A percentile compares a stretch with the other conserved stretches of the same genome.
Conservation (phyloP, 345 rosid species). For the Eucalyptus decipiens region DNA sequence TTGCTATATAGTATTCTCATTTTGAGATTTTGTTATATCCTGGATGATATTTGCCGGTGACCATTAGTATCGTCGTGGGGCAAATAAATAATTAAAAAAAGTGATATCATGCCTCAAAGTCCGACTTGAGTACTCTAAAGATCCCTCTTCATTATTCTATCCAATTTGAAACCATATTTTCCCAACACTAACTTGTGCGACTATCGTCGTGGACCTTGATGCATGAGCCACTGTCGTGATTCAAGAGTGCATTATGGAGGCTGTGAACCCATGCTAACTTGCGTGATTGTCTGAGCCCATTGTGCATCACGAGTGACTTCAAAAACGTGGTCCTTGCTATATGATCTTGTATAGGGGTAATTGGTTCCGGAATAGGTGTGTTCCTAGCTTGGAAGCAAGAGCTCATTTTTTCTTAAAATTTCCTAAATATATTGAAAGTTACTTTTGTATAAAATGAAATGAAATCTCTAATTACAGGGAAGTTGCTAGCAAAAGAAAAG, state of each 20-base stretch:
- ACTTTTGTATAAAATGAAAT: neutral
- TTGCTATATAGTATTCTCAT: fast-evolving
- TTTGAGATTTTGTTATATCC: too few species aligned
- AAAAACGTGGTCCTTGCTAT: neutral
- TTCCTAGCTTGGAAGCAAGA: neutral
- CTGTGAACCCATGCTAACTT: neutral
- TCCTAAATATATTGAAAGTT: neutral
- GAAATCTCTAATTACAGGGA: neutral
- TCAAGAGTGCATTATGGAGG: neutral
- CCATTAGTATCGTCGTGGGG: fast-evolving
- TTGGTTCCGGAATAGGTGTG: neutral
- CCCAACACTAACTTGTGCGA: too few species aligned
- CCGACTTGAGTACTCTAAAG: too few species aligned
- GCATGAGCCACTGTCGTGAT: neutral
- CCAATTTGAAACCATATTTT: too few species aligned
- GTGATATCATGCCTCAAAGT: fast-evolving
- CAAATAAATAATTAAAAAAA: too few species aligned
- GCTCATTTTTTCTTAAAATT: neutral
- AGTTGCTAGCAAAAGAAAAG: neutral
- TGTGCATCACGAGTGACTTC: neutral
- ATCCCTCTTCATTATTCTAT: fast-evolving
- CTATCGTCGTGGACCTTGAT: neutral
- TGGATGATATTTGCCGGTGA: fast-evolving
- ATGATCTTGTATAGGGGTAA: neutral
- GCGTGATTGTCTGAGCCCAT: neutral